A percentile compares a stretch with the other conserved stretches of the same genome.
These are phyloP conservation scores for Byssoonygena ceratinophila DNA, from an alignment of 2,329 filamentous ascomycete genomes.

Conservation along the genomic window DNA sequence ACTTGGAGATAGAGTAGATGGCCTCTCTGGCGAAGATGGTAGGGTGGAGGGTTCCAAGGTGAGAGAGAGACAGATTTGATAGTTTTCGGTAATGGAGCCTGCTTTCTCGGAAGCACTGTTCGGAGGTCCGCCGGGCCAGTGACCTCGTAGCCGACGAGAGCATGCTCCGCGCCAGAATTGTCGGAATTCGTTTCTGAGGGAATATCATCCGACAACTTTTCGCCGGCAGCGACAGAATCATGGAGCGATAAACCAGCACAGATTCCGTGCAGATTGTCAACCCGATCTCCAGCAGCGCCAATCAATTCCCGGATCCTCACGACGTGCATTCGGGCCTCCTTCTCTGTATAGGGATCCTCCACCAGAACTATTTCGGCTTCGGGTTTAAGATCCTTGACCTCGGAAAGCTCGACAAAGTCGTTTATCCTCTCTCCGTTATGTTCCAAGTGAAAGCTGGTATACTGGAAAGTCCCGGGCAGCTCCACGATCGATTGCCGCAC, in stretches of 20 bases:
- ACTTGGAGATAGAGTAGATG: conserved; percentile 84
- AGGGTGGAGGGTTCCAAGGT: conserved; percentile 91
- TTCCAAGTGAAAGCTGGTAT: conserved; percentile 97
- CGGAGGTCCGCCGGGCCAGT: conserved; percentile 56
- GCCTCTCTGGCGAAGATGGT: conserved; percentile 78
- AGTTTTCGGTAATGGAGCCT: conserved; percentile 69
- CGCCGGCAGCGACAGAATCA: conserved; percentile 54
- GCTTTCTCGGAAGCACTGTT: conserved; percentile 57
- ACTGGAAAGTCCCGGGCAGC: conserved; percentile 82
- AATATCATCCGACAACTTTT: conserved; percentile 33
- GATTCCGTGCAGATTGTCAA: conserved; percentile 77
- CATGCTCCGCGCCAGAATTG: conserved; percentile 38
- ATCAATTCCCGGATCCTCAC: conserved; percentile 86
- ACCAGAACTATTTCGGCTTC: conserved; percentile 72
- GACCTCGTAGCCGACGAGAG: conserved; percentile 67
- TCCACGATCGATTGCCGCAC: conserved; percentile 95
- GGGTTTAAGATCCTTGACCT: conserved; percentile 66
- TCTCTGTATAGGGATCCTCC: conserved; percentile 95
- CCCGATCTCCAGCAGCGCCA: conserved; percentile 77
- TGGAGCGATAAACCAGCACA: conserved; percentile 77
- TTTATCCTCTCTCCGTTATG: conserved; percentile 82
- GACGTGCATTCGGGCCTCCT: conserved; percentile 91
- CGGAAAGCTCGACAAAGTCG: conserved; percentile 84
- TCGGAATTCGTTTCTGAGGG: conserved; percentile 30
- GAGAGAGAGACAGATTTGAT: conserved; percentile 82